phyloP scores from a whole-genome alignment of 78 protist genomes.

The Anaeramoeba ignava region DNA sequence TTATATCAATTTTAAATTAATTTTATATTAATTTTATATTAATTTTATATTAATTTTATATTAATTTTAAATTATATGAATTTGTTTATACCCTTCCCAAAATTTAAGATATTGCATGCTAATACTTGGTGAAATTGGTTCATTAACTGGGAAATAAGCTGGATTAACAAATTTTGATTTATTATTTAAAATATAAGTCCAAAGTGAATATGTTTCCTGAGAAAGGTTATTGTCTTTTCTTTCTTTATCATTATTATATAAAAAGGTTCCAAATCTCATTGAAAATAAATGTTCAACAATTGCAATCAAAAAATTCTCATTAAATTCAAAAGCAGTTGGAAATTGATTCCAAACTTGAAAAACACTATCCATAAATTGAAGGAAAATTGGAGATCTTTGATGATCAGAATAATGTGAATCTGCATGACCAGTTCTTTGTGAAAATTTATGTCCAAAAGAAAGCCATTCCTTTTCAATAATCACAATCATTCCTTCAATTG shows the following conservation, averaged over 20 bases:
- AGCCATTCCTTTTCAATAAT: slow-evolving; percentile 58
- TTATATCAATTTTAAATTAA: too few relatives aligned
- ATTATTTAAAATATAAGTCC: slow-evolving; percentile 11
- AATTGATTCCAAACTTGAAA: slow-evolving; percentile 38
- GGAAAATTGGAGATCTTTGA: slow-evolving; percentile 50
- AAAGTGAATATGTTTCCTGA: slow-evolving; percentile 11
- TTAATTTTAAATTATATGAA: too few relatives aligned
- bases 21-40: too few relatives aligned
- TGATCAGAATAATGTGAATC: too few relatives aligned
- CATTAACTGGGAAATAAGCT: background rate
- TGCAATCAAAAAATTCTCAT: slow-evolving; percentile 17
- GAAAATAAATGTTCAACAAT: slow-evolving; percentile 12
- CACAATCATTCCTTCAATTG: slow-evolving; percentile 45
- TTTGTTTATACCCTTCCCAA: too few relatives aligned
- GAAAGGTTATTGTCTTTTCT: background rate
- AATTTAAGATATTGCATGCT: too few relatives aligned
- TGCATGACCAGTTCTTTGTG: too few relatives aligned
- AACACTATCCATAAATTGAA: slow-evolving; percentile 53
- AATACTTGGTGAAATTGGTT: too few relatives aligned
- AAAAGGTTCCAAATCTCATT: slow-evolving; percentile 47
- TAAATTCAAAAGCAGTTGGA: slow-evolving; percentile 52
- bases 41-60: too few relatives aligned
- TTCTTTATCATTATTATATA: slow-evolving; percentile 36
- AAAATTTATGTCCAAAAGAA: slow-evolving; percentile 35
- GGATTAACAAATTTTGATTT: background rate